Conservation (phyloP, 176 grass and related monocot species). For the Eleusine indica region DNA sequence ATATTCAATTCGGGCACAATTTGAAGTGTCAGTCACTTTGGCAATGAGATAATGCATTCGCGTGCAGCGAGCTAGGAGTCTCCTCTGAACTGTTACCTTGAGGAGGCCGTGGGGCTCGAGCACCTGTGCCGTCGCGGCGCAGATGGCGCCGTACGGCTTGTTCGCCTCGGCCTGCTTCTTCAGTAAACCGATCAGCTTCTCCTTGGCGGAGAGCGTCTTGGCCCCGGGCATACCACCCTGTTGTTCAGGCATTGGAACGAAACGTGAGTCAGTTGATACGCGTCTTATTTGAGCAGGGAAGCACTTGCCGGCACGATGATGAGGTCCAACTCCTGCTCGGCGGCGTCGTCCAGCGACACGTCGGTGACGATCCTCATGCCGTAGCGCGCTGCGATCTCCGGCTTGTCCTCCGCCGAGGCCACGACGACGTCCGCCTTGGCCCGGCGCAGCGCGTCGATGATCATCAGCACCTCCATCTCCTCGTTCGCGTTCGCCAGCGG, state of each 20-base stretch:
- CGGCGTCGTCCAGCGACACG: constrained; percentile 47
- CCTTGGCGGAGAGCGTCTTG: constrained; percentile 39
- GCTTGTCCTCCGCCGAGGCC: constrained; percentile 47
- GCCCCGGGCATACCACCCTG: constrained; percentile 69
- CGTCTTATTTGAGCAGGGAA: not conserved
- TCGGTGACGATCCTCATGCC: constrained; percentile 57
- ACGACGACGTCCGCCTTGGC: constrained; percentile 63
- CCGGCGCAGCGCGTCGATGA: constrained; percentile 58
- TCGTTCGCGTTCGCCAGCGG: constrained; percentile 56
- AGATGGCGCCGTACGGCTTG: constrained; percentile 63
- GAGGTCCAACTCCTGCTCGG: constrained; percentile 46
- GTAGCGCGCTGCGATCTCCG: constrained; percentile 45
- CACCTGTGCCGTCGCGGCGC: constrained; percentile 58
- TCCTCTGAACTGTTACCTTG: constrained; percentile 11
- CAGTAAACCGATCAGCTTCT: constrained; percentile 46
- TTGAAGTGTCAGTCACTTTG: not conserved
- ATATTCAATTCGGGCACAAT: too few species aligned
- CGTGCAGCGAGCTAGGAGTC: not conserved
- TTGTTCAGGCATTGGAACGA: not conserved
- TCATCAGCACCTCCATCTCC: constrained; percentile 55
- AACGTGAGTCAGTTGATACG: not conserved
- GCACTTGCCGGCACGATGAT: constrained; percentile 57
- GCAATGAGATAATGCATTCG: not conserved
- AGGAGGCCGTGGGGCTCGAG: constrained; percentile 61
- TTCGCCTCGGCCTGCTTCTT: constrained; percentile 47